Conservation (phyloP, 352 stramenopile genomes). For the Phytophthora citrophthora region DNA sequence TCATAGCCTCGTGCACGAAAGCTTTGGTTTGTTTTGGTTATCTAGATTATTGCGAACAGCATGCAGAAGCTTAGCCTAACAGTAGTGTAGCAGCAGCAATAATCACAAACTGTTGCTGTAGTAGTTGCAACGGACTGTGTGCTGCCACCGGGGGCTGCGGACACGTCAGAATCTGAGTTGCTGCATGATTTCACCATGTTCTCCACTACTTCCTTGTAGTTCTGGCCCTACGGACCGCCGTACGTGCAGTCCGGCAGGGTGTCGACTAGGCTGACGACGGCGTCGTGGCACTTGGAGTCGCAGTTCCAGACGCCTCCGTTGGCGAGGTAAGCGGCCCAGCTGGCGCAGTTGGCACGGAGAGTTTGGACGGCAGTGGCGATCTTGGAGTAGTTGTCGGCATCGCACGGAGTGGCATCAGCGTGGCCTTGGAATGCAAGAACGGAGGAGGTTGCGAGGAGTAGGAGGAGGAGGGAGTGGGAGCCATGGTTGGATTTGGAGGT, state of each 20-base stretch:
- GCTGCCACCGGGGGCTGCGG: constrained; percentile 2
- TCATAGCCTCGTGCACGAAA: too few species aligned
- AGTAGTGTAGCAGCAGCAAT: constrained; percentile 1
- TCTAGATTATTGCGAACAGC: too few species aligned
- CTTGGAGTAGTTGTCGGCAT: constrained; percentile 1
- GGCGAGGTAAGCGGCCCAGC: constrained; percentile 17
- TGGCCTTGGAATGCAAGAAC: not conserved
- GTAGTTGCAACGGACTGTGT: not conserved
- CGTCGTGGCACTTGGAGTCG: constrained; percentile 15
- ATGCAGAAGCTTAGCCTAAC: too few species aligned
- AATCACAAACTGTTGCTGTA: constrained; percentile 4
- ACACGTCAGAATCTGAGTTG: not conserved
- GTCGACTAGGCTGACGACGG: constrained; percentile 13
- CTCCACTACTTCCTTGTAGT: constrained; percentile 17
- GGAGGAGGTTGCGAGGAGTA: not conserved
- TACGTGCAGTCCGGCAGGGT: constrained; percentile 14
- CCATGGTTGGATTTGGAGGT: constrained; percentile 1
- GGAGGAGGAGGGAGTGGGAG: constrained; percentile 1
- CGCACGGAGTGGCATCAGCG: not conserved
- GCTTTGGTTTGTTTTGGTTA: too few species aligned
- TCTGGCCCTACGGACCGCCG: constrained; percentile 18
- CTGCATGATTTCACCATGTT: constrained; percentile 2
- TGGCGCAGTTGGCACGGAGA: constrained; percentile 11
- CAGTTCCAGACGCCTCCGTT: constrained; percentile 19
- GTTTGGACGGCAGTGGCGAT: constrained; percentile 5